Base-by-base conservation (phyloP, 306 rosid species). In the Psophocarpus tetragonolobus region DNA sequence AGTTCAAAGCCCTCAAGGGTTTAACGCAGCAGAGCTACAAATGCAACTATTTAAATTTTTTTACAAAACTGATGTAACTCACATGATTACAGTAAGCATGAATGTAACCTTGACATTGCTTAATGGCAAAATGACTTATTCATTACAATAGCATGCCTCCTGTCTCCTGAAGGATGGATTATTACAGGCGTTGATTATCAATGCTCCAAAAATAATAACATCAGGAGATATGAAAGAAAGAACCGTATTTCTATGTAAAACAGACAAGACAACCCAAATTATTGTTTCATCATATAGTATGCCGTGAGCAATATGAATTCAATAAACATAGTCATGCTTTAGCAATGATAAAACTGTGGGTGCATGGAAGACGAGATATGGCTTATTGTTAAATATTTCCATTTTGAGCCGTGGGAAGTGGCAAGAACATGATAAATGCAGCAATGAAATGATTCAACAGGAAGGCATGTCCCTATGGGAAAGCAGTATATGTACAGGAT, bases 341-440 rank as follows among this genome's bases (percentile, higher is more conserved):
- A 29, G 72, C n/a, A 47, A 29, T 26, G 71, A 72, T 24, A 18
- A 53, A 73, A 60, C 0, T 12, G 54, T 35, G 30, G 23, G 6
- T 53, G 61, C 15, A 53, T 56, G 65, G 66, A 78, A 78, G 38
- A 50, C 14, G 7, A 29, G 26, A 63, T 36, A 51, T 61, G 53
- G 48, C 56, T 44, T 60, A 24, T 13, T 51, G 45, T 51, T 74
- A 47, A 38, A 50, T 47, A 9, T 33, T 27, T 57, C 63, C 58
- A 71, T 54, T 77, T 56, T 27, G 26, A 71, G 1, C 35, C 65
- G 68, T 66, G 76, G 68, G 15, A 68, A 68, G 68, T 66, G 76
- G 68, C 18, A 68, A 68, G 38, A 61, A 32, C 36, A 74, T 58
- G 11, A 54, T 8, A 76, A 56, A 75, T 11, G 35, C n/a, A 41